Percentiles rank a stretch among this genome's conserved stretches.
Evolutionary conservation across 441 rosid genomes (phyloP).

Genomic region (Euphorbia corollata): DNA sequence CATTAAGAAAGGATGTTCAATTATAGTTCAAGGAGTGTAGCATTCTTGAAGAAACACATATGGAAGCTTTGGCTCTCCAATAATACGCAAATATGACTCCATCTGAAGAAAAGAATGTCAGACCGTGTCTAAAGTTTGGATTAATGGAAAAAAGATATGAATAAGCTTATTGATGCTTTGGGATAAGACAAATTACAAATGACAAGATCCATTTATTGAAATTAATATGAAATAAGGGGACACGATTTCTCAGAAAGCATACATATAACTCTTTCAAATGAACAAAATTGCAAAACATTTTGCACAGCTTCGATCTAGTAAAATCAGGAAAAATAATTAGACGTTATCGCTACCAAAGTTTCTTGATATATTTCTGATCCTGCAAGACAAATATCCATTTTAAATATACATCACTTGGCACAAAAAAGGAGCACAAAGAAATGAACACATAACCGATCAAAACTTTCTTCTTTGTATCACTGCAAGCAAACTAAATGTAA

Average conservation of each 20-base stretch:
- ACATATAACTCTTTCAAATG: no score
- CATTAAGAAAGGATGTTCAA: background rate
- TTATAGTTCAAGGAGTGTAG: slow-evolving; percentile 16
- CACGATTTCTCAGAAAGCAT: no score
- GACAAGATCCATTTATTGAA: no score
- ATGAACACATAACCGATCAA: slow-evolving; percentile 67
- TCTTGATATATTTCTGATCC: slow-evolving; percentile 99
- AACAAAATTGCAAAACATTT: no score
- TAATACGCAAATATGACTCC: slow-evolving; percentile 80
- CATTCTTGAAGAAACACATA: slow-evolving; percentile 82
- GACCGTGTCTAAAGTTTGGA: no score
- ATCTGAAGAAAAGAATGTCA: slow-evolving; percentile 39
- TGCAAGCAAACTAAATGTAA: slow-evolving; percentile 33
- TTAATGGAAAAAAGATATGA: no score
- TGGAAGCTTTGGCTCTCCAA: slow-evolving; percentile 94
- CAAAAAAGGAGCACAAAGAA: background rate
- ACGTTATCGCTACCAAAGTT: no score
- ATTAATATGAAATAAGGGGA: no score
- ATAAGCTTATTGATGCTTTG: no score
- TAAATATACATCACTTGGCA: background rate
- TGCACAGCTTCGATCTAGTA: no score
- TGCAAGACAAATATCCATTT: slow-evolving; percentile 23
- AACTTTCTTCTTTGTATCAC: slow-evolving; percentile 84
- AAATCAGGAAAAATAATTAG: no score
- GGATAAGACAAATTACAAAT: no score